Evolutionary conservation across 345 rosid species (phyloP), one percentile per base, ranked within the genome.

Genomic region (Citrus hindsii): DNA sequence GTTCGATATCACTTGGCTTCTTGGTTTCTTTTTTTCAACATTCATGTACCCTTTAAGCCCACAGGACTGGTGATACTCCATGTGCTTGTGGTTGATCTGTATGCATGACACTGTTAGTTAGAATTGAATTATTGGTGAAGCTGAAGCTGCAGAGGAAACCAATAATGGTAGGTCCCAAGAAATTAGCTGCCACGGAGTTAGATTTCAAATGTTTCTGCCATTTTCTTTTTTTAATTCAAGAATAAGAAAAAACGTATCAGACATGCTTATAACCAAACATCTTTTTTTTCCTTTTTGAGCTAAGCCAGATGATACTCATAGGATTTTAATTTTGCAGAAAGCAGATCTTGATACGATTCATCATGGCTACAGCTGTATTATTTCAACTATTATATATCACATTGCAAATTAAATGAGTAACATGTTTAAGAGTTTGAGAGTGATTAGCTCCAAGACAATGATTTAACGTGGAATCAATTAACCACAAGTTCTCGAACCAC

Each of bases 61-160:
- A 28, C 80, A 79, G 67, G 30, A 65, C 56, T 14, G 74, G 76
- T 64, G 58, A 69, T 58, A 7, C 6, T 63, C 80, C 81, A 81
- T 76, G 84, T 79, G 82, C 79, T 78, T 40, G 73, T 66, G 80
- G 35, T 76, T 74, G 51, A 13, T 72, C 38, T 40, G 65, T 67
- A 59, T 65, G 63, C 13, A 32, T 24, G 58, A 64, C 60, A 71
- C 13, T 16, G n/a, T 38, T 53, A 76, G 69, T 42, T 69, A 58
- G 28, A 67, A 33, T 42, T 66, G 78, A 80, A 85, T 71, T 82
- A 82, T 77, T 80, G 80, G 74, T 46, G 21, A 62, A 14, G 66
- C 35, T 75, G 82, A 59, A 35, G 56, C 16, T 74, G 67, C 40
- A 75, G 76, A 28, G 77, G 77, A 61, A 66, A 73, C 8, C 48